These are phyloP conservation scores for Chlamydomonas eustigma DNA, from an alignment of 139 green algal species.

Conservation along the genomic window DNA sequence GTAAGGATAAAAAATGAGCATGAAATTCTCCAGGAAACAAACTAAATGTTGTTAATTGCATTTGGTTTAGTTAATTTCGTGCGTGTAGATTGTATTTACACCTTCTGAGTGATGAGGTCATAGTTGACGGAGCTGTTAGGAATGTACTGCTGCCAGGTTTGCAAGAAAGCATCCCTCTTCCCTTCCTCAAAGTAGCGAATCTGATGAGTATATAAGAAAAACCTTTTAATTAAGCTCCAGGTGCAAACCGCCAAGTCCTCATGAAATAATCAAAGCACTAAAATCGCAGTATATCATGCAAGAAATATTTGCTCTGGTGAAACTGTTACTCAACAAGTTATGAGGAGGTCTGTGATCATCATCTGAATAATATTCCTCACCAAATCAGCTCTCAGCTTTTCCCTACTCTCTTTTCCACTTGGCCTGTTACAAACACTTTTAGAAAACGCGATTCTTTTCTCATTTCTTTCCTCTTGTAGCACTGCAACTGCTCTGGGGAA, in stretches of 20 bases:
- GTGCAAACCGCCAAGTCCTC: too few species aligned
- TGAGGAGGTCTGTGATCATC: neutral
- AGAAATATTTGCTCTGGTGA: neutral
- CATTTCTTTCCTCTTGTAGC: slow-evolving; percentile 3
- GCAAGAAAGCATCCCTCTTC: slow-evolving; percentile 29
- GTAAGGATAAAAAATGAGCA: too few species aligned
- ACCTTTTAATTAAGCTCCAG: too few species aligned
- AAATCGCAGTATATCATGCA: neutral
- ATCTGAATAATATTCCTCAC: neutral
- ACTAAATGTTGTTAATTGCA: too few species aligned
- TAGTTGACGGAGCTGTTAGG: slow-evolving; percentile 15
- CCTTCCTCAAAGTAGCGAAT: slow-evolving; percentile 42
- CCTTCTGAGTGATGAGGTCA: slow-evolving; percentile 23
- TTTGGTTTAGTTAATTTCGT: too few species aligned
- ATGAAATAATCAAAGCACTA: too few species aligned
- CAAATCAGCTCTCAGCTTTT: slow-evolving; percentile 23
- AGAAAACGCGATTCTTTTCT: neutral
- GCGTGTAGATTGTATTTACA: too few species aligned
- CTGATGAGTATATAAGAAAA: slow-evolving; percentile 9
- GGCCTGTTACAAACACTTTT: neutral
- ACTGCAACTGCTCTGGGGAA: slow-evolving; percentile 12
- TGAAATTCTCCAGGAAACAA: too few species aligned
- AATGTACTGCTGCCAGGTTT: slow-evolving; percentile 31
- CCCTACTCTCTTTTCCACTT: slow-evolving; percentile 8
- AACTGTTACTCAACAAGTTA: neutral